A percentile compares a stretch with the other conserved stretches of the same genome.
Evolutionary conservation across 352 stramenopile genomes (phyloP).

Genomic region (Globisporangium abappressorium): DNA sequence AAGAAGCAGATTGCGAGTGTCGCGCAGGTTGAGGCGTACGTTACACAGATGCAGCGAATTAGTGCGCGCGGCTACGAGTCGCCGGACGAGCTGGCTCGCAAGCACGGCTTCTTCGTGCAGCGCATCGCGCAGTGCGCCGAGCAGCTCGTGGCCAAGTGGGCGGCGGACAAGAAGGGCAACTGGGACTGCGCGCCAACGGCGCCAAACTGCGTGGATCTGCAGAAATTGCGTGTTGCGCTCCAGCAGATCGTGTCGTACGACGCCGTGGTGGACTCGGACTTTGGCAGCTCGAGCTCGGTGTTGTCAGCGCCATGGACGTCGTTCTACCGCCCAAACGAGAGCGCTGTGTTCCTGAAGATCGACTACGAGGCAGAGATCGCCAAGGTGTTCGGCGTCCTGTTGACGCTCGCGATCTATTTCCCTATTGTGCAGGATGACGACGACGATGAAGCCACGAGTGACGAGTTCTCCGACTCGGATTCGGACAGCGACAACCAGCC

Average conservation of each 20-base stretch:
- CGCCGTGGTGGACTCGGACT: constrained; percentile 11
- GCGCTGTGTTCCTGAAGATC: constrained; percentile 25
- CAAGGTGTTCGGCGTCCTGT: constrained; percentile 42
- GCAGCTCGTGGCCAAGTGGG: constrained; percentile 15
- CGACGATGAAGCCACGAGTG: constrained; percentile 24
- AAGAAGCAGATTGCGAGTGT: constrained; percentile 4
- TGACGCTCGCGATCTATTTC: constrained; percentile 51
- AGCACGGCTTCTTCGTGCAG: constrained; percentile 36
- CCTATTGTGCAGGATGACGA: constrained; percentile 36
- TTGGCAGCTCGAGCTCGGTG: background rate
- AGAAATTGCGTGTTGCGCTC: constrained; percentile 38
- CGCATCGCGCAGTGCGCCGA: constrained; percentile 22
- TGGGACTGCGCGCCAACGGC: constrained; percentile 32
- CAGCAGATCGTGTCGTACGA: constrained; percentile 44
- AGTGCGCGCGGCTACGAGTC: constrained; percentile 42
- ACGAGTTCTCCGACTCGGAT: constrained; percentile 41
- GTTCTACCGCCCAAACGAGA: constrained; percentile 50
- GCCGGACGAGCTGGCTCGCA: constrained; percentile 25
- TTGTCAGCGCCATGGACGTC: constrained; percentile 39
- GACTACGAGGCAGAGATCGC: constrained; percentile 44
- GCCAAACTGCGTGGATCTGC: constrained; percentile 26
- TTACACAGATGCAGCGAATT: constrained; percentile 34
- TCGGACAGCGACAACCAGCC: constrained; percentile 28
- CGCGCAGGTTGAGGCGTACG: constrained; percentile 20
- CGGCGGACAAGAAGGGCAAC: constrained; percentile 19